These are phyloP conservation scores for Pyracantha coccinea DNA, from an alignment of 331 rosid species.

Conservation along the genomic window DNA sequence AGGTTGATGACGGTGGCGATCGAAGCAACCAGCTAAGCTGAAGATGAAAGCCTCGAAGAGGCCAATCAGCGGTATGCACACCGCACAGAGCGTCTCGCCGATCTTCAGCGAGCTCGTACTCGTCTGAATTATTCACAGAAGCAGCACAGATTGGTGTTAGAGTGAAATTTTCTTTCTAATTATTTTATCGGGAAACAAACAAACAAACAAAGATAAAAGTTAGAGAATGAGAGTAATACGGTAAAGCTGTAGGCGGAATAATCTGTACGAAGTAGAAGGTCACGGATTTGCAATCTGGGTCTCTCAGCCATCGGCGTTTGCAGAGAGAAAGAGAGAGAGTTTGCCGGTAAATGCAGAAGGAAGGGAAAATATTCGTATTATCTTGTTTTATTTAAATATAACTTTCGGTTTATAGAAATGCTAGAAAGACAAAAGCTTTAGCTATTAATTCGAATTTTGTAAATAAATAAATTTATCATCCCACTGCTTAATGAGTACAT, in stretches of 20 bases:
- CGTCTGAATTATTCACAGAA: neutral
- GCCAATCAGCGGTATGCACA: slow-evolving; percentile 36
- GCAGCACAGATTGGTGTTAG: neutral
- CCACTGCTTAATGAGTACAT: too few relatives aligned
- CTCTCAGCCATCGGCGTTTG: neutral
- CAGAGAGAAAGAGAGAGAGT: neutral
- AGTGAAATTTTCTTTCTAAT: neutral
- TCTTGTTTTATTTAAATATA: too few relatives aligned
- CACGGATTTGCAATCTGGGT: neutral
- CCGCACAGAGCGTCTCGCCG: slow-evolving; percentile 32
- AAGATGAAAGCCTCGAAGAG: slow-evolving; percentile 27
- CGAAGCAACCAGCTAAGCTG: slow-evolving; percentile 41
- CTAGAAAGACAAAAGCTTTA: too few relatives aligned
- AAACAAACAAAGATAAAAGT: neutral
- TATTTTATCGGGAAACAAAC: neutral
- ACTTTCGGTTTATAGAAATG: too few relatives aligned
- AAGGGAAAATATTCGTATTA: too few relatives aligned
- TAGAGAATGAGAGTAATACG: slow-evolving; percentile 14
- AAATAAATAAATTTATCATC: too few relatives aligned
- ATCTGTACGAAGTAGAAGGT: neutral
- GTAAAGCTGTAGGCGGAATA: slow-evolving; percentile 5
- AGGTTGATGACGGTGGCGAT: slow-evolving; percentile 5
- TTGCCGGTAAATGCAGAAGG: too few relatives aligned
- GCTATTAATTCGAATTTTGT: too few relatives aligned
- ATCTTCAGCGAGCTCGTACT: slow-evolving; percentile 30